Percentiles rank a stretch among this genome's conserved stretches.
These are phyloP conservation scores for Scheffersomyces stipitis DNA, from an alignment of 805 yeast genomes.

Conservation along the genomic window DNA sequence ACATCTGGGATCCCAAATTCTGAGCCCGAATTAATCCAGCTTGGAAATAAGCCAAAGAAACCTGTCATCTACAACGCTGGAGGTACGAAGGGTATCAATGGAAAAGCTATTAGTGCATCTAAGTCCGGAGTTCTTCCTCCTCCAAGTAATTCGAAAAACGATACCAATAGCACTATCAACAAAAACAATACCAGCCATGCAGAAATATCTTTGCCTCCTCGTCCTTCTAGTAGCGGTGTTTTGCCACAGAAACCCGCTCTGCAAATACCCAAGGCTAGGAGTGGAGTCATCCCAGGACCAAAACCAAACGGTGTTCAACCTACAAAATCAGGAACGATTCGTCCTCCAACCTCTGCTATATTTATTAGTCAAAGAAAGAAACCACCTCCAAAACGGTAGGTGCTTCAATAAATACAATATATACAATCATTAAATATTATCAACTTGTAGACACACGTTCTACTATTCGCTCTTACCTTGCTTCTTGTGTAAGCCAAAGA, in stretches of 20 bases:
- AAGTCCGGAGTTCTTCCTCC: conserved; percentile 2
- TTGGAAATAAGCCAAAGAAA: too few species aligned
- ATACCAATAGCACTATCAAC: neutral
- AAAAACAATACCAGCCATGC: too few species aligned
- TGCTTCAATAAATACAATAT: too few species aligned
- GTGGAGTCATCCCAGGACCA: neutral
- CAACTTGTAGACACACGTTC: too few species aligned
- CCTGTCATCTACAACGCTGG: too few species aligned
- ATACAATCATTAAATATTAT: too few species aligned
- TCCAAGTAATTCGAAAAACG: neutral
- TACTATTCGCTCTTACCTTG: neutral
- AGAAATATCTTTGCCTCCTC: neutral
- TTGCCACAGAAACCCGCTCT: neutral
- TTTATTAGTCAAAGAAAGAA: conserved; percentile 4
- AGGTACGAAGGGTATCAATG: too few species aligned
- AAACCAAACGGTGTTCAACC: neutral
- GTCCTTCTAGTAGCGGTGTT: neutral
- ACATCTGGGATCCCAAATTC: too few species aligned
- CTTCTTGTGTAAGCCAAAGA: neutral
- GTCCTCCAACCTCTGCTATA: conserved; percentile 2
- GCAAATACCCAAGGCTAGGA: neutral
- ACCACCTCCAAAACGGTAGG: too few species aligned
- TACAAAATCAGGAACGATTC: neutral
- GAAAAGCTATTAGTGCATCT: too few species aligned
- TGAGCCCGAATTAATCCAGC: too few species aligned